Conservation (phyloP, 768 basidiomycete genomes). For the Kwoniella heveanensis region DNA sequence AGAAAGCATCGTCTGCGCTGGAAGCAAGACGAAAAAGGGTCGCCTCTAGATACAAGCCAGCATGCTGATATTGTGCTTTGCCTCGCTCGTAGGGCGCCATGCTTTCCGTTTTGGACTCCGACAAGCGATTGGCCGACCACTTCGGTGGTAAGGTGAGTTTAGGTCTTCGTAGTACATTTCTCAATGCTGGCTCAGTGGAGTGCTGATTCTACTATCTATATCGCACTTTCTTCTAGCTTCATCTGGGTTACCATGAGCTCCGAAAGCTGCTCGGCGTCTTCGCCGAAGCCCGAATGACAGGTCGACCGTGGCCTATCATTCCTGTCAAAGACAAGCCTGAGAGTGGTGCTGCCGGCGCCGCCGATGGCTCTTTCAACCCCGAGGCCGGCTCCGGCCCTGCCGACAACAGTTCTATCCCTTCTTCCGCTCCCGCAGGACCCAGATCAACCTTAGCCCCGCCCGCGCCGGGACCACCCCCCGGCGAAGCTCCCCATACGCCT, state of each 20-base stretch:
- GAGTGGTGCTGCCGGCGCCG: neutral
- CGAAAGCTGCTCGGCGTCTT: constrained; percentile 90
- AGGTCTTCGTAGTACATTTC: neutral
- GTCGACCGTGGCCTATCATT: constrained; percentile 58
- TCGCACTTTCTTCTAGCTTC: constrained; percentile 68
- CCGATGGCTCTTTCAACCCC: constrained; percentile 17
- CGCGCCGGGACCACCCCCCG: constrained; percentile 21
- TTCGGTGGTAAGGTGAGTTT: constrained; percentile 93
- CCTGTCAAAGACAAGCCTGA: constrained; percentile 16
- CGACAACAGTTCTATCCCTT: constrained; percentile 15
- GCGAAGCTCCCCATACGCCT: constrained; percentile 42
- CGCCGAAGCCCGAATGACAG: constrained; percentile 73
- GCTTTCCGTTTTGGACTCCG: constrained; percentile 94
- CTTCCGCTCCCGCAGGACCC: constrained; percentile 44
- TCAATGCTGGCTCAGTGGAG: too few relatives aligned
- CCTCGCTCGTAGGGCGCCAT: constrained; percentile 84
- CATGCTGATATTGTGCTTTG: too few relatives aligned
- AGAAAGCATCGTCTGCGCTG: too few relatives aligned
- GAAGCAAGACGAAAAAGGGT: too few relatives aligned
- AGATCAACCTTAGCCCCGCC: constrained; percentile 20
- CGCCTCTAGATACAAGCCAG: too few relatives aligned
- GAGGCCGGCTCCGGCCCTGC: neutral
- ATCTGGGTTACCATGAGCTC: constrained; percentile 96
- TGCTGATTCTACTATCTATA: neutral
- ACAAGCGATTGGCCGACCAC: constrained; percentile 97